These are phyloP conservation scores for Picea sitchensis DNA, from an alignment of 75 land plant species.

Conservation along the genomic window DNA sequence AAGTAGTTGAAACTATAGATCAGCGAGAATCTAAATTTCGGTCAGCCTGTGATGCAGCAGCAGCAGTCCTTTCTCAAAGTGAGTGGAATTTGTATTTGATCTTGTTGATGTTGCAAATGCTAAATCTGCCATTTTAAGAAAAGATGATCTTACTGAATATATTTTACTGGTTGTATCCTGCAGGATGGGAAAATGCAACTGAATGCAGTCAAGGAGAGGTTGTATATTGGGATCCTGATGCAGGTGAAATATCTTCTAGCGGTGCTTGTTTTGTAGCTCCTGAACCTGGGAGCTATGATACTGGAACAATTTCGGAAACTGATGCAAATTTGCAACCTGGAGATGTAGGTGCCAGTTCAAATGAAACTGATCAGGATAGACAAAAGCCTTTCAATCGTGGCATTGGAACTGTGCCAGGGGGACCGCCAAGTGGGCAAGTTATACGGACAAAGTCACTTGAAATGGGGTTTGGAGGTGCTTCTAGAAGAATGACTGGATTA, in stretches of 20 bases:
- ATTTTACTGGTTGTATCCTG: neutral
- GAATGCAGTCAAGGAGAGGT: neutral
- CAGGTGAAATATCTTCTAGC: neutral
- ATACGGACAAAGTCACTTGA: neutral
- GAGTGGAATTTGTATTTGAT: neutral
- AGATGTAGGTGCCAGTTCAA: neutral
- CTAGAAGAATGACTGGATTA: neutral
- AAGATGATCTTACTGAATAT: neutral
- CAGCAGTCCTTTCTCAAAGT: constrained; percentile 6
- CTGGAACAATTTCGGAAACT: constrained; percentile 4
- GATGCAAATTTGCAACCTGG: neutral
- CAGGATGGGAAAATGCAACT: constrained; percentile 11
- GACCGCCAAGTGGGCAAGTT: neutral
- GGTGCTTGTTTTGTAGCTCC: neutral
- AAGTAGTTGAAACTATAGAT: constrained; percentile 11
- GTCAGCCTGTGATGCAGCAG: constrained; percentile 12
- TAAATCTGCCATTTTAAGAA: neutral
- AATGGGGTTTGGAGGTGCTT: neutral
- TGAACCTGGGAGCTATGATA: neutral
- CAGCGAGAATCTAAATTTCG: constrained; percentile 4
- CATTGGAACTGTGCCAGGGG: neutral
- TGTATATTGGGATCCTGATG: neutral
- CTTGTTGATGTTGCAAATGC: neutral
- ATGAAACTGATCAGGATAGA: neutral
- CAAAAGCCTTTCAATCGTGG: constrained; percentile 8